Conservation (phyloP, 2,329 filamentous ascomycete genomes). For the Knoxdaviesia capensis region DNA sequence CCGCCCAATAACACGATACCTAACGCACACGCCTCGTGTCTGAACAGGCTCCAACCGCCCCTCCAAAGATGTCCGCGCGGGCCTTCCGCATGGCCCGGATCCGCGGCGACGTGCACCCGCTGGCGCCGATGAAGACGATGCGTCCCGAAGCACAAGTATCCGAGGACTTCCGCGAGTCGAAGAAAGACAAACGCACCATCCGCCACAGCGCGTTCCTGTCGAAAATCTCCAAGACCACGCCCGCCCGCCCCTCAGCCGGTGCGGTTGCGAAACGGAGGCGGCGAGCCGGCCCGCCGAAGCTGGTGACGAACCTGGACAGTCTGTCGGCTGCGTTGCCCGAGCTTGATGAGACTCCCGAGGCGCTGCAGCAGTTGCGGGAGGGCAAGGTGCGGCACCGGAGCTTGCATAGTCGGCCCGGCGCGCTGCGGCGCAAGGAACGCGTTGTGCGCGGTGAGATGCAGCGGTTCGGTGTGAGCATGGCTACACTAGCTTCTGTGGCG, state of each 20-base stretch:
- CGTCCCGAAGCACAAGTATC: conserved; percentile 27
- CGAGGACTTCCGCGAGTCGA: conserved; percentile 46
- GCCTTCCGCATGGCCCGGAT: conserved; percentile 31
- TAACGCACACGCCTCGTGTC: not conserved
- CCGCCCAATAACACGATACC: no score
- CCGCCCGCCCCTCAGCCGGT: conserved; percentile 34
- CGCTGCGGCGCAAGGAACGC: conserved; percentile 65
- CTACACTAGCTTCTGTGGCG: conserved; percentile 34
- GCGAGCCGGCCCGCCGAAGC: conserved; percentile 49
- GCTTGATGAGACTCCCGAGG: conserved; percentile 24
- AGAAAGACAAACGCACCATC: conserved; percentile 66
- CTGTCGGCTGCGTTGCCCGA: conserved; percentile 67
- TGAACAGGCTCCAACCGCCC: conserved; percentile 11
- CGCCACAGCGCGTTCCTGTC: conserved; percentile 65
- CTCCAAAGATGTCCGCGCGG: conserved; percentile 36
- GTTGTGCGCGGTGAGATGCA: conserved; percentile 65
- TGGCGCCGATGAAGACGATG: conserved; percentile 30
- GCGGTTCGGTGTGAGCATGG: conserved; percentile 68
- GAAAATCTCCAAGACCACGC: conserved; percentile 43
- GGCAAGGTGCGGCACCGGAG: conserved; percentile 56
- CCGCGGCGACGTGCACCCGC: conserved; percentile 25
- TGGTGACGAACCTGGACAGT: conserved; percentile 52
- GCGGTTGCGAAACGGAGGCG: conserved; percentile 14
- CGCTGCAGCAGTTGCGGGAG: conserved; percentile 16
- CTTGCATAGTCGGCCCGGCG: conserved; percentile 54